A percentile compares a stretch with the other conserved stretches of the same genome.
Conservation (phyloP, 139 green algal species). For the Chlamydomonas sphaeroides region DNA sequence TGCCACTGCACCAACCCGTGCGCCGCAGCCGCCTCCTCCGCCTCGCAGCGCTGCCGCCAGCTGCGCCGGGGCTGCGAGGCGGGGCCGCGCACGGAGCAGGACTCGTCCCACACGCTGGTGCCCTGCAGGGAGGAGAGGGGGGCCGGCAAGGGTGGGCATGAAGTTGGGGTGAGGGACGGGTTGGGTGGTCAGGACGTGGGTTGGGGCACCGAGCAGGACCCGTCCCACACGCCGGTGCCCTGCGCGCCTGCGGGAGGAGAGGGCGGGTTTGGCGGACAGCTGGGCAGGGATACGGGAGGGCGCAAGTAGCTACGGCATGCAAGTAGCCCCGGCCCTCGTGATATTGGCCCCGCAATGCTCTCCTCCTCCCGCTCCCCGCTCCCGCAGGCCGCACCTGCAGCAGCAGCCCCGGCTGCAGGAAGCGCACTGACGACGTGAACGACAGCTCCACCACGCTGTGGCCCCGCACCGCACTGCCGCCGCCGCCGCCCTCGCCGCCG, state of each 20-base stretch:
- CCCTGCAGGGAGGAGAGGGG: too few species aligned
- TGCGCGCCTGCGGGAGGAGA: too few species aligned
- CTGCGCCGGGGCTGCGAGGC: slow-evolving; percentile 41
- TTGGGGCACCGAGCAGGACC: slow-evolving; percentile 9
- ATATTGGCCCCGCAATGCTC: too few species aligned
- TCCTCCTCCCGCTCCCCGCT: too few species aligned
- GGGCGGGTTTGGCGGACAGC: too few species aligned
- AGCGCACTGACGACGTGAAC: slow-evolving; percentile 78
- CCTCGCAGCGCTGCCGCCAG: slow-evolving; percentile 52
- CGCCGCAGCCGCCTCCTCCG: slow-evolving; percentile 45
- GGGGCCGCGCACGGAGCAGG: slow-evolving; percentile 10
- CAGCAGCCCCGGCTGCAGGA: slow-evolving; percentile 86
- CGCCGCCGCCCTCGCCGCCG: background rate
- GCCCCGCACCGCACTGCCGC: slow-evolving; percentile 38
- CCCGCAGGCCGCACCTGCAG: slow-evolving; percentile 75
- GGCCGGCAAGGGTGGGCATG: too few species aligned
- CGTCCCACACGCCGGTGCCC: slow-evolving; percentile 42
- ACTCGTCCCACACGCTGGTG: slow-evolving; percentile 40
- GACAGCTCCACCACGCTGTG: slow-evolving; percentile 84
- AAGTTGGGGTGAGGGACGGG: background rate
- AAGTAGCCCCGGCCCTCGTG: too few species aligned
- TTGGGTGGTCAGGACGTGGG: background rate
- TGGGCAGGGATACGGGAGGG: too few species aligned
- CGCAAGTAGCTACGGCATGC: too few species aligned
- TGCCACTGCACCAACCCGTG: slow-evolving; percentile 82